Base-by-base conservation (phyloP, 1,284 basidiomycete genomes). In the Omphalotus olearius region DNA sequence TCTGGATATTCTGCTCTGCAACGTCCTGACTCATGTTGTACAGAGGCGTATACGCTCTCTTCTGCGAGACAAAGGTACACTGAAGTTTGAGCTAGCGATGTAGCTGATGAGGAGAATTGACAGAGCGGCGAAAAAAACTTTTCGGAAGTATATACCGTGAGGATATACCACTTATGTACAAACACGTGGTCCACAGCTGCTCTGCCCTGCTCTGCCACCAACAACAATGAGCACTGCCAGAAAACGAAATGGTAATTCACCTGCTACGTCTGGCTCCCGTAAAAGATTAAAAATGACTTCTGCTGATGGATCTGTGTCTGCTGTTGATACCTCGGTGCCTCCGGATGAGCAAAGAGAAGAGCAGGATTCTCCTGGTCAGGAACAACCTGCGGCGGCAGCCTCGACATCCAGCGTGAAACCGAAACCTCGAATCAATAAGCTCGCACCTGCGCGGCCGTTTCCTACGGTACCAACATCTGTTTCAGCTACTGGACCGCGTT, bases 1-100 rank as follows among this genome's bases (percentile, higher is more conserved):
- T 88, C 78, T 91, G 88, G 65, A 91, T 91, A 66, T 91, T 91
- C 71, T 90, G 88, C 71, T 91, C 88, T 67, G 88, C 88, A 58
- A 69, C 70, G 69, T 89, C 87, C 70, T 85, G 83, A 76, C 79
- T 83, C 85, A 88, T 89, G 60, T 66, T 83, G 73, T 66, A 65
- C 66, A 62, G 66, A 62, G 60, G 66, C 60, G 57, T 64, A 60
- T 62, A 60, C 58, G 61, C 59, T 66, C 63, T 60, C 37, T 41
- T 41, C 11, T 23, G 5, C 23, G 38, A 33, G 30, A 33, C 30
- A 33, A 33, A 33, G n/a, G n/a, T 50, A 38, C 42, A 43, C 50
- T 44, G 47, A 53, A 46, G 52, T 28, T 35, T 44, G 20, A 41
- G 55, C 33, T 43, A 43, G 45, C 25, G 36, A 20, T 35, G 44